A percentile compares a stretch with the other conserved stretches of the same genome.
These are phyloP conservation scores for Cytospora paraplurivora DNA, from an alignment of 2,329 filamentous ascomycete genomes.

Conservation along the genomic window DNA sequence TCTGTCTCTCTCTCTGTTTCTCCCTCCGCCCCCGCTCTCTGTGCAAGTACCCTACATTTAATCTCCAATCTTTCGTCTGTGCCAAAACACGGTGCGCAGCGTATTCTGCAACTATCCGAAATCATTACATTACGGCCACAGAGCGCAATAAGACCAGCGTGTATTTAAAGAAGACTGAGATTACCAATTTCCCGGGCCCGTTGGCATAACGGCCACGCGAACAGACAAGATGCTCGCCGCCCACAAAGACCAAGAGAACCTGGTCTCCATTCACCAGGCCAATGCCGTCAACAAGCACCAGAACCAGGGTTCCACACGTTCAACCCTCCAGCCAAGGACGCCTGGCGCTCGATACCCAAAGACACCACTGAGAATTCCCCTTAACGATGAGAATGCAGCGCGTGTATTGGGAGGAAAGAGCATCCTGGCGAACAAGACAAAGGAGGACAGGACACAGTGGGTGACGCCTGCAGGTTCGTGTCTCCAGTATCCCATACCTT, in stretches of 20 bases:
- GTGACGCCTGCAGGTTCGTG: conserved; percentile 77
- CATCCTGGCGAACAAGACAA: conserved; percentile 41
- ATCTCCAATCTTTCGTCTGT: background rate
- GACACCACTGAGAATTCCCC: conserved; percentile 75
- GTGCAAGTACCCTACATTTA: background rate
- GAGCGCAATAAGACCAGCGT: conserved; percentile 24
- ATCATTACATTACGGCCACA: conserved; percentile 17
- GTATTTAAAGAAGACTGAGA: conserved; percentile 26
- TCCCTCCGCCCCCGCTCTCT: background rate
- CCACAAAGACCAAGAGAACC: conserved; percentile 80
- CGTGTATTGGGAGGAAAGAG: conserved; percentile 57
- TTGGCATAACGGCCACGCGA: background rate
- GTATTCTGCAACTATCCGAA: conserved; percentile 9
- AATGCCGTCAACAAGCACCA: conserved; percentile 69
- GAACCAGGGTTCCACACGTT: conserved; percentile 32
- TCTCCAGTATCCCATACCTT: background rate
- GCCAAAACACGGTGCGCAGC: conserved; percentile 13
- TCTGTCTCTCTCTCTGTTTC: too few species aligned
- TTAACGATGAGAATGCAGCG: conserved; percentile 85
- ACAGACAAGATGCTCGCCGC: conserved; percentile 67
- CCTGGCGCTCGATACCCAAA: conserved; percentile 76
- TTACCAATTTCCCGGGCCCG: conserved; percentile 24
- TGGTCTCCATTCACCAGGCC: conserved; percentile 73
- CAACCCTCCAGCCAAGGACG: conserved; percentile 68
- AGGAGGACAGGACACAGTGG: conserved; percentile 28